phyloP scores from a whole-genome alignment of 305 asterid species.

The Fraxinus platypoda region DNA sequence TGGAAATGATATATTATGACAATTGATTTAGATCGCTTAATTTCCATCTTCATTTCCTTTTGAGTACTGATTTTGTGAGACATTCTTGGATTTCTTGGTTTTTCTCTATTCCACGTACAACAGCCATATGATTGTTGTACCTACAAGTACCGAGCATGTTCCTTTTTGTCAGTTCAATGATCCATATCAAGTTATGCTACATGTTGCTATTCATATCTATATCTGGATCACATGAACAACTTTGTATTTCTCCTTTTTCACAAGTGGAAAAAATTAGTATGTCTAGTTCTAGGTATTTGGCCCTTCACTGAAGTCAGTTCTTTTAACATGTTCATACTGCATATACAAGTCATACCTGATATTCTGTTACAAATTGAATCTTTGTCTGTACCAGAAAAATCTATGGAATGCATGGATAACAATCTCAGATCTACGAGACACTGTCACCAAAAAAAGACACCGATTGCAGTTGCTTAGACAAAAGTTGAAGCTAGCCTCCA shows the following conservation, averaged over 20 bases:
- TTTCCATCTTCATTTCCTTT: not conserved
- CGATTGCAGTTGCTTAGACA: conserved; percentile 65
- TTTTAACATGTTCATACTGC: not conserved
- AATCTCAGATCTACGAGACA: conserved; percentile 66
- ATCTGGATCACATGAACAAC: not conserved
- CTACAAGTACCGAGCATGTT: not conserved
- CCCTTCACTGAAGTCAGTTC: not conserved
- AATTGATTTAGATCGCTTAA: not conserved
- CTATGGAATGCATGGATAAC: conserved; percentile 83
- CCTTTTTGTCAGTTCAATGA: not conserved
- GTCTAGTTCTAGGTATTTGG: not conserved
- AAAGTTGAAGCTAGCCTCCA: conserved; percentile 67
- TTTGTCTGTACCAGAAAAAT: conserved; percentile 40
- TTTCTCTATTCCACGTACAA: not conserved
- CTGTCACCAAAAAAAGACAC: conserved; percentile 67
- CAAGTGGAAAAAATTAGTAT: not conserved
- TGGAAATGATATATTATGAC: not conserved
- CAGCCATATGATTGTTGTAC: not conserved
- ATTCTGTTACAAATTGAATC: conserved; percentile 17
- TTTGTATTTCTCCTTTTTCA: not conserved
- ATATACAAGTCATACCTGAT: not conserved
- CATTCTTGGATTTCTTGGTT: not conserved
- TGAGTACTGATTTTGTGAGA: not conserved
- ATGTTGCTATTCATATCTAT: not conserved
- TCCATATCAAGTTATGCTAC: not conserved